phyloP scores from a whole-genome alignment of 129 eudicot genomes.

The Artemisia argyi region DNA sequence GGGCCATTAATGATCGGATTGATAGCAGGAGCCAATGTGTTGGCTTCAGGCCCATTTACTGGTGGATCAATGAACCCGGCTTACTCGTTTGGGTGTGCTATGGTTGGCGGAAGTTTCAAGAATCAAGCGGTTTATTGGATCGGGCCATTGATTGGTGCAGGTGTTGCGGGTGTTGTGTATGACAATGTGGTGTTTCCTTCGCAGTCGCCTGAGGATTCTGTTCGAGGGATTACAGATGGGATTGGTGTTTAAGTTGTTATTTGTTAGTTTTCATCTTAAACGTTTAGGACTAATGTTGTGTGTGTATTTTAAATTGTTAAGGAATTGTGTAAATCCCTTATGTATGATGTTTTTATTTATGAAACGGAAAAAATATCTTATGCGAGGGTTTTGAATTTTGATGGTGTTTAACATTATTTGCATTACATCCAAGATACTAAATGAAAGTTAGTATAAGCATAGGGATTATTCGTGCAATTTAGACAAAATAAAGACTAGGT shows the following conservation, averaged over 20 bases:
- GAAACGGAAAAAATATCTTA: not conserved
- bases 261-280: not conserved
- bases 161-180: constrained; percentile 61
- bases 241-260: constrained; percentile 37
- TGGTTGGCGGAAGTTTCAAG: constrained; percentile 71
- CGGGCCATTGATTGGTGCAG: constrained; percentile 88
- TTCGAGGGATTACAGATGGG: constrained; percentile 45
- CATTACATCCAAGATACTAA: too few species aligned
- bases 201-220: constrained; percentile 48
- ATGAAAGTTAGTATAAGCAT: too few species aligned
- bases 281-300: not conserved
- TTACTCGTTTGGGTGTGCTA: constrained; percentile 68
- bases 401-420: not conserved
- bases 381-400: not conserved
- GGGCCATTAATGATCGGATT: constrained; percentile 81
- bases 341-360: not conserved
- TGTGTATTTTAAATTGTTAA: not conserved
- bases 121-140: constrained; percentile 98
- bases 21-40: constrained; percentile 73
- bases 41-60: constrained; percentile 86
- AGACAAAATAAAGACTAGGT: too few species aligned
- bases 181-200: constrained; percentile 76
- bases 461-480: too few species aligned
- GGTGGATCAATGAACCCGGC: constrained; percentile 99
- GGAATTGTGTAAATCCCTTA: constrained; percentile 6